Evolutionary conservation across 2,329 filamentous ascomycete genomes (phyloP).

Genomic region (Calonectria hongkongensis): DNA sequence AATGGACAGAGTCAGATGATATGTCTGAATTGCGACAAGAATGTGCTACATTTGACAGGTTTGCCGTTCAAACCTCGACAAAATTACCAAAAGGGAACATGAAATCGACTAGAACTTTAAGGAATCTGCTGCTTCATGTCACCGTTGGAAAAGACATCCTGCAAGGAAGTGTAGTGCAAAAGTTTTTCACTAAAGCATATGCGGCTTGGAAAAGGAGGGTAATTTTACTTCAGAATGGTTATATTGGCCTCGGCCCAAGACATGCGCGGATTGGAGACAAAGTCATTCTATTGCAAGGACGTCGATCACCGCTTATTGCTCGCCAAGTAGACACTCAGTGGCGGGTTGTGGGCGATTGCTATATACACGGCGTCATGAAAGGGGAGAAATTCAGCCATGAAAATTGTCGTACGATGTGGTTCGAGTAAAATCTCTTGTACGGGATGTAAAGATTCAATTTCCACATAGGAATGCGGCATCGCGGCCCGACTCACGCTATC

Average conservation of each 20-base stretch:
- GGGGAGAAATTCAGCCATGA: background rate
- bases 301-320: background rate
- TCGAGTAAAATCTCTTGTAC: background rate
- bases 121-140: background rate
- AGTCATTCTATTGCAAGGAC: background rate
- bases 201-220: conserved; percentile 3
- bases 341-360: background rate
- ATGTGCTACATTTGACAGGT: background rate
- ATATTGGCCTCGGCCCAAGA: background rate
- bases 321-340: background rate
- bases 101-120: background rate
- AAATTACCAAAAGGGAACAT: background rate
- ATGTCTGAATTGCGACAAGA: background rate
- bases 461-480: no score
- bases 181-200: background rate
- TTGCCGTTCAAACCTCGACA: background rate
- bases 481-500: no score
- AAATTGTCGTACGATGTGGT: background rate
- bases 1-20: background rate
- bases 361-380: background rate
- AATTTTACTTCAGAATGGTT: background rate
- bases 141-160: background rate
- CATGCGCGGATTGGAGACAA: background rate
- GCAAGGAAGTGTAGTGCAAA: background rate
- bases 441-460: no score